Base-by-base conservation (phyloP, 176 grass and related monocot genomes). In the Oryza meridionalis region DNA sequence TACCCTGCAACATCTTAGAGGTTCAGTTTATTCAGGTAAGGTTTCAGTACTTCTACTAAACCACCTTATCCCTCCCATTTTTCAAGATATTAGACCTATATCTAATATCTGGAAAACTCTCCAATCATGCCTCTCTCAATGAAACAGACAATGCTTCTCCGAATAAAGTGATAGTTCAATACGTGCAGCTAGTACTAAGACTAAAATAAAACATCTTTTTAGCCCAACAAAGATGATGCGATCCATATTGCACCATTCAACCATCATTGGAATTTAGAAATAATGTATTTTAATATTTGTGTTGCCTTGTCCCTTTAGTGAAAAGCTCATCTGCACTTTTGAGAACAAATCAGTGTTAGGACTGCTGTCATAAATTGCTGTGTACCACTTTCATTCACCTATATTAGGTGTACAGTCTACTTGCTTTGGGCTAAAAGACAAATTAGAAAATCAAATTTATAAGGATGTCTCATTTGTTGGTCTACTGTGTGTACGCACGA, bases 1-100 rank as follows among this genome's bases (percentile, higher is more conserved):
- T 72, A n/a, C 15, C 24, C 47, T 29, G 43, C 58, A 72, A 55
- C 21, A 86, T 73, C 43, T 66, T 43, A 70, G 1, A 75, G 16
- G 5, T 19, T 55, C 35, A 51, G 49, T 3, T 49, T 55, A 80
- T 73, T n/a, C 58, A 9, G 40, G 15, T 19, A 77, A 44, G 33
- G 9, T 21, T 82, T 6, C 33, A 44, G 17, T 69, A 64, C 9
- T 37, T 76, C 9, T 11, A 5, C 10, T 37, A 76, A 29, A 37
- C 27, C 9, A 53, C 2, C 0, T 21, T 3, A 1, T 0, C 26
- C 6, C 0, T 33, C 27, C 17, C 25, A 29, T 67, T 14, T 76
- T 59, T n/a, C 53, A 58, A 58, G 53, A 58, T 51, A 51, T 51
- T 51, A 53, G 15, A 50, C 3, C 45, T 74, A 51, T 50, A 50